Evolutionary conservation across 495 filamentous ascomycete genomes (phyloP), one percentile per base, ranked within the genome.

Genomic region (Hyphodiscus hymeniophilus): DNA sequence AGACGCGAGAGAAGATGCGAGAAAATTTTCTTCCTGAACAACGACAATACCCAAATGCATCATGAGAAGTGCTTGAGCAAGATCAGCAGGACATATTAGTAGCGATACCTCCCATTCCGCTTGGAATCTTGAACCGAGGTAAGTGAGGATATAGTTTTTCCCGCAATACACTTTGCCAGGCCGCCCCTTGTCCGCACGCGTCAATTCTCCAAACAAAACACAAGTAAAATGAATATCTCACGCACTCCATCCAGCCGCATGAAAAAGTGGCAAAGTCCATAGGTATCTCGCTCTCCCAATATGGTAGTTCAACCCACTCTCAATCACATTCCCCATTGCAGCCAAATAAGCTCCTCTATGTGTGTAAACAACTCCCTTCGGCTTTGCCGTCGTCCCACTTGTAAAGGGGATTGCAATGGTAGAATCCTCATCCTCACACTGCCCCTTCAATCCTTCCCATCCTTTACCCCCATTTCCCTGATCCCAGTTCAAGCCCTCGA

Each of bases 201-300:
- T 1, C 91, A 89, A 59, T 97, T 89, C 0, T 81, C 73, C 60
- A 94, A 85, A 83, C 84, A 87, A 3, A 98, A 89, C 5, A 47
- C n/a, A 42, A 24, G 18, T 80, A 81, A 59, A 86, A 87, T 8
- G 80, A 36, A 36, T 36, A 18, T 52, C 49, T 51, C 42, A n/a
- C n/a, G n/a, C n/a, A 56, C 54, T 90, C 87, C 87, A 90, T 61
- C 90, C 90, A 57, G 85, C 79, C 18, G 92, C 92, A 70, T 98
- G 92, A 60, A 98, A 98, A 89, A 96, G 92, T 1, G 89, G 89
- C 41, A 96, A 63, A 23, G 84, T 96, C 89, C 89, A 96, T 30
- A 96, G 71, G 68, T 94, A 96, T 50, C 78, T 77, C 63, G 83
- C 87, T 43, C 85, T 66, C 13, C 80, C 82, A 0, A 60, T 63